A percentile compares a stretch with the other conserved stretches of the same genome.
Conservation (phyloP, 352 stramenopile species). For the Phytopythium kandeliae region DNA sequence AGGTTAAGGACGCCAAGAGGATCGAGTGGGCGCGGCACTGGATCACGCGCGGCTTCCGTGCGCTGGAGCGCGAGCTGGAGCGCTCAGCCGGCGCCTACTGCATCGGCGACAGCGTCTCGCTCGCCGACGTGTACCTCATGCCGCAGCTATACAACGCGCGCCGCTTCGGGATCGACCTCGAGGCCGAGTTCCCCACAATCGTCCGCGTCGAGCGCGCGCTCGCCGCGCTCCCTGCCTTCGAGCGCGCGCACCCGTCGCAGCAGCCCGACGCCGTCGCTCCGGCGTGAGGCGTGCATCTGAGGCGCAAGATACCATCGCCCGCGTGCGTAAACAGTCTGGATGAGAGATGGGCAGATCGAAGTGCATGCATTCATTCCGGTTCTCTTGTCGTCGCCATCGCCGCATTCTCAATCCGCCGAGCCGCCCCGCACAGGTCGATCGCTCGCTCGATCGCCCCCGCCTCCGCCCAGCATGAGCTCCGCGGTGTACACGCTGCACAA, state of each 20-base stretch:
- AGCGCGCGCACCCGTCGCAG: slow-evolving; percentile 66
- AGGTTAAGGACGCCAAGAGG: slow-evolving; percentile 42
- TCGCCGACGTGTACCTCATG: slow-evolving; percentile 89
- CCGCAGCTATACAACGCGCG: slow-evolving; percentile 92
- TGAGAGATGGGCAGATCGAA: too few species aligned
- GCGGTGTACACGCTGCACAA: slow-evolving; percentile 46
- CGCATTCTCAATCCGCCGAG: too few species aligned
- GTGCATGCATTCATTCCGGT: too few species aligned
- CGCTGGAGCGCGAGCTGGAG: slow-evolving; percentile 65
- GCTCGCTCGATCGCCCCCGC: too few species aligned
- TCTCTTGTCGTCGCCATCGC: too few species aligned
- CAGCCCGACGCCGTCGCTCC: slow-evolving; percentile 63
- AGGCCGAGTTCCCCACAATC: slow-evolving; percentile 81
- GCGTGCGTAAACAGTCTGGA: too few species aligned
- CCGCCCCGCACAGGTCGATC: too few species aligned
- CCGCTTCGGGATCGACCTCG: slow-evolving; percentile 86
- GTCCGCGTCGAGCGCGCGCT: slow-evolving; percentile 64
- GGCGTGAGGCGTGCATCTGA: not conserved
- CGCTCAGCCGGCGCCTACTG: slow-evolving; percentile 60
- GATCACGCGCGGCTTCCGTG: slow-evolving; percentile 80
- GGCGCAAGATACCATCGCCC: too few species aligned
- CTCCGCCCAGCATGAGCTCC: not conserved
- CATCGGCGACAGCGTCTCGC: slow-evolving; percentile 71
- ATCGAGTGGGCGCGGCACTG: slow-evolving; percentile 50
- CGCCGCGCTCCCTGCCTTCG: slow-evolving; percentile 72